Percentiles rank a stretch among this genome's conserved stretches.
Evolutionary conservation across 2,329 filamentous ascomycete species (phyloP).

Genomic region (Epicoccum nigrum): DNA sequence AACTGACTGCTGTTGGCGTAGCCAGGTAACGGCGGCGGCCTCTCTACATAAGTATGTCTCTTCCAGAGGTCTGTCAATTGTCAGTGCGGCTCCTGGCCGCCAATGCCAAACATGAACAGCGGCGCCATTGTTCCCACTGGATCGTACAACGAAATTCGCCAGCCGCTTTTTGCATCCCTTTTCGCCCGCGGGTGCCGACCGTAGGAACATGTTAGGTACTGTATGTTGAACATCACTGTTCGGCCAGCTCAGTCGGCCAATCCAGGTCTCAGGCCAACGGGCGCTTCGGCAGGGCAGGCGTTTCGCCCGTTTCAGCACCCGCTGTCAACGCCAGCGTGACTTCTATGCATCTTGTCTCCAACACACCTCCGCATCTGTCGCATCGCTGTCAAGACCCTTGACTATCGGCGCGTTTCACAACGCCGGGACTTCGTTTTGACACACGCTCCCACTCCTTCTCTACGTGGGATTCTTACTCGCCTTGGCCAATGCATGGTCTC

Average conservation of each 20-base stretch:
- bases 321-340: background rate
- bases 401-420: background rate
- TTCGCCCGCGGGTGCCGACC: background rate
- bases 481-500: background rate
- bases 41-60: too few relatives aligned
- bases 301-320: constrained; percentile 18
- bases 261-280: background rate
- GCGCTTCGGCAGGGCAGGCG: constrained; percentile 8
- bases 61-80: too few relatives aligned
- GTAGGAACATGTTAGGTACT: background rate
- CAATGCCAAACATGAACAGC: too few relatives aligned
- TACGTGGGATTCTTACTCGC: too few relatives aligned
- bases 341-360: background rate
- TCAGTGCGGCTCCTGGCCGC: too few relatives aligned
- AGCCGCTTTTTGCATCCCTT: background rate
- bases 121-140: too few relatives aligned
- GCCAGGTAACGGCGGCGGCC: too few relatives aligned
- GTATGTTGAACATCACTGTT: too few relatives aligned
- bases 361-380: background rate
- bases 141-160: too few relatives aligned
- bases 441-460: background rate
- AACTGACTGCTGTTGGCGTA: too few relatives aligned
- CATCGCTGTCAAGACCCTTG: background rate
- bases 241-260: background rate
- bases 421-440: constrained; percentile 1